phyloP scores from a whole-genome alignment of 495 filamentous ascomycete genomes.

The Neurospora sp. region DNA sequence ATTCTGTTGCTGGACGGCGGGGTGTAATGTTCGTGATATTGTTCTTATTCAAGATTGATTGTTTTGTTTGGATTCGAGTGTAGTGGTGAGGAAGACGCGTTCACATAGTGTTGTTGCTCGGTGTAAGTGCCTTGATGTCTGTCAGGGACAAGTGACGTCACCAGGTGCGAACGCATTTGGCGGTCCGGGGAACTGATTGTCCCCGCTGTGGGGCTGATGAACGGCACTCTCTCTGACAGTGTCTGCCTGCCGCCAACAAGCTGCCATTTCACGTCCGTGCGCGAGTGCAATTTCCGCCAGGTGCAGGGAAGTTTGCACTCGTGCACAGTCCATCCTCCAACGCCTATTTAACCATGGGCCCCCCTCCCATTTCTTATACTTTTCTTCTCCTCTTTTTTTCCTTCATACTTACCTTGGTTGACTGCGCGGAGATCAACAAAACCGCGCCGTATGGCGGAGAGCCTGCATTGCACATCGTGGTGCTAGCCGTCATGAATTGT shows the following conservation, averaged over 20 bases:
- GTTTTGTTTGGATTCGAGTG: background rate
- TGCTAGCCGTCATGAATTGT: conserved; percentile 13
- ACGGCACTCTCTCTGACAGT: background rate
- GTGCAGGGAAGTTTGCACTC: conserved; percentile 2
- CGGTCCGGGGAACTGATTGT: background rate
- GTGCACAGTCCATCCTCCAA: conserved; percentile 5
- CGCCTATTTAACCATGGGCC: background rate
- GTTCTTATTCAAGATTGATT: background rate
- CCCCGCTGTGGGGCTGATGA: background rate
- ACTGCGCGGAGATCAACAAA: conserved; percentile 11
- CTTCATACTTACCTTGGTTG: conserved; percentile 21
- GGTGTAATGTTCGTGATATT: background rate
- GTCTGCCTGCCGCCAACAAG: background rate
- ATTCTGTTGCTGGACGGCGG: background rate
- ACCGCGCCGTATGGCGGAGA: conserved; percentile 10
- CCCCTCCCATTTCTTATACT: background rate
- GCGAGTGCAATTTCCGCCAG: background rate
- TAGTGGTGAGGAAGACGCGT: background rate
- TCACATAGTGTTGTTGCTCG: background rate
- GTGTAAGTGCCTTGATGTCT: background rate
- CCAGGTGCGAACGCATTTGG: background rate
- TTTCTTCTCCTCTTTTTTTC: conserved; percentile 12
- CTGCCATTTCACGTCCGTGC: background rate
- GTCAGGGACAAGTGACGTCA: background rate
- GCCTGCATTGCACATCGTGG: conserved; percentile 18